A percentile compares a stretch with the other conserved stretches of the same genome.
These are phyloP conservation scores for Plantago lanceolata DNA, from an alignment of 305 asterid genomes.

Conservation along the genomic window DNA sequence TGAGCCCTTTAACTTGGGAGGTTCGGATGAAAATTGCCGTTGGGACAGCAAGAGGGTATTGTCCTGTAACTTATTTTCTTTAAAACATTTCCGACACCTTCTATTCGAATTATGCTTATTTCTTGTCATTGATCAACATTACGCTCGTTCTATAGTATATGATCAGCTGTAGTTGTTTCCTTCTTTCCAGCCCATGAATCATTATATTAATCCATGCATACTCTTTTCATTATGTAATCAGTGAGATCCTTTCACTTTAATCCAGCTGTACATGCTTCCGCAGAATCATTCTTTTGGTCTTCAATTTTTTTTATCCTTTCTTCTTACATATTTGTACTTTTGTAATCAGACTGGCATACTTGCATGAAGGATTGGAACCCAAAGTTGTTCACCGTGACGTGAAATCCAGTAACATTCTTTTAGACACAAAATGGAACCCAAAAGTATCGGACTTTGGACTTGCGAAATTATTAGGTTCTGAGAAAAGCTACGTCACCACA, in stretches of 20 bases:
- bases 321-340: slow-evolving; percentile 1
- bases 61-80: background rate
- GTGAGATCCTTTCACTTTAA: background rate
- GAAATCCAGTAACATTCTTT: slow-evolving; percentile 89
- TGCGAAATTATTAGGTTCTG: slow-evolving; percentile 80
- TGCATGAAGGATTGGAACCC: slow-evolving; percentile 96
- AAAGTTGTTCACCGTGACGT: slow-evolving; percentile 98
- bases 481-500: slow-evolving; percentile 86
- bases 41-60: slow-evolving; percentile 79
- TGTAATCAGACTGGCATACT: slow-evolving; percentile 66
- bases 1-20: slow-evolving; percentile 83
- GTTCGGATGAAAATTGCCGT: slow-evolving; percentile 65
- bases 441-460: slow-evolving; percentile 95
- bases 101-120: background rate
- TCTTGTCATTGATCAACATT: background rate
- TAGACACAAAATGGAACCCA: slow-evolving; percentile 80
- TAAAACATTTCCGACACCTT: background rate
- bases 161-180: background rate
- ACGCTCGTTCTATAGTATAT: background rate
- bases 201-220: background rate
- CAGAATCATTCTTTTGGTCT: background rate
- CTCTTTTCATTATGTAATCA: background rate
- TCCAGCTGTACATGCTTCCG: background rate
- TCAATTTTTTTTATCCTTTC: background rate
- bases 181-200: background rate